phyloP scores from a whole-genome alignment of 2,329 filamentous ascomycete species.

The Zymoseptoria tritici region DNA sequence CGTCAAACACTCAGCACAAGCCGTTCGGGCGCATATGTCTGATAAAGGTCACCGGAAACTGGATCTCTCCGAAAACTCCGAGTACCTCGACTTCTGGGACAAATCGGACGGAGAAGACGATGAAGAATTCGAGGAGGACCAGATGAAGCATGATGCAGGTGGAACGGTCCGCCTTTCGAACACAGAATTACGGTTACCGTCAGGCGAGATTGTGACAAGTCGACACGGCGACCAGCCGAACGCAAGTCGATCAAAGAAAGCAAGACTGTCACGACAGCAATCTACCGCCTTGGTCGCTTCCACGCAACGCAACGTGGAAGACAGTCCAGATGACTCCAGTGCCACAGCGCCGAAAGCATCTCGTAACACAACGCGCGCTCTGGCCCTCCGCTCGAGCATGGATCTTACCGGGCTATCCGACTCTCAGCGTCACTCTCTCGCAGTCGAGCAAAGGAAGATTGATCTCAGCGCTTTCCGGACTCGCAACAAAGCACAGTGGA shows the following conservation, averaged over 20 bases:
- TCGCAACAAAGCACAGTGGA: constrained; percentile 12
- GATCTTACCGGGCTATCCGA: constrained; percentile 11
- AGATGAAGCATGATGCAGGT: neutral
- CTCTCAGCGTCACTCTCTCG: constrained; percentile 9
- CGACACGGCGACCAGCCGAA: neutral
- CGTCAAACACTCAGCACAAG: constrained; percentile 36
- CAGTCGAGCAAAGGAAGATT: constrained; percentile 9
- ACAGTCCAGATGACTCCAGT: neutral
- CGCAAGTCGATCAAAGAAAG: neutral
- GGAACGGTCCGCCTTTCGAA: neutral
- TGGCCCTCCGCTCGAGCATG: constrained; percentile 10
- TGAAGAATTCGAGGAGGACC: neutral
- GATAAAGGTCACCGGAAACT: constrained; percentile 42
- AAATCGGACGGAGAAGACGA: neutral
- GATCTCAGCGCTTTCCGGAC: constrained; percentile 8
- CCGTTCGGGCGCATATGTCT: constrained; percentile 46
- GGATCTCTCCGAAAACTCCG: constrained; percentile 10
- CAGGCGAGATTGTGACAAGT: constrained; percentile 8
- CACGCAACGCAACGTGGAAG: neutral
- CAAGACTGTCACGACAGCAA: neutral
- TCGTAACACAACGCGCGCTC: neutral
- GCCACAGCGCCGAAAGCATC: neutral
- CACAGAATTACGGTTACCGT: constrained; percentile 8
- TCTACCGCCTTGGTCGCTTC: neutral
- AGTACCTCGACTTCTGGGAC: constrained; percentile 15